Percentiles rank a stretch among this genome's conserved stretches.
Evolutionary conservation across 495 filamentous ascomycete genomes (phyloP).

Genomic region (Echria macrotheca): DNA sequence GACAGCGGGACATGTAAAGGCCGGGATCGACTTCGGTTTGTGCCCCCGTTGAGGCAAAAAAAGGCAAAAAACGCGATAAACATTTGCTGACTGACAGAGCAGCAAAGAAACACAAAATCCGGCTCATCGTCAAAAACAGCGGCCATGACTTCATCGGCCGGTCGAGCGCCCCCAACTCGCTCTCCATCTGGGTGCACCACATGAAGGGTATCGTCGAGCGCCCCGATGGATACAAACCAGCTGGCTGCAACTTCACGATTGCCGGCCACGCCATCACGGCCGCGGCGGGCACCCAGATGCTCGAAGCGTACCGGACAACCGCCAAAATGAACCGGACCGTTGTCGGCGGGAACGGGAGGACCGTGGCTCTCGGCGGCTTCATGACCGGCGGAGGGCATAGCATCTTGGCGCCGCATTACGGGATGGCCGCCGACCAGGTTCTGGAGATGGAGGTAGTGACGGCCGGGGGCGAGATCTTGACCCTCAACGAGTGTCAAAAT

Average conservation of each 20-base stretch:
- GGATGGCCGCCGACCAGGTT: conserved; percentile 56
- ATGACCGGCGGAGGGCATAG: conserved; percentile 56
- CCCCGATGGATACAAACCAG: conserved; percentile 22
- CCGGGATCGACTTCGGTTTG: conserved; percentile 37
- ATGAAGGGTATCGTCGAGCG: conserved; percentile 35
- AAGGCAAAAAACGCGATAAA: too few species aligned
- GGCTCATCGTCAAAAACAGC: conserved; percentile 57
- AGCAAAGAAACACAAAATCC: conserved; percentile 45
- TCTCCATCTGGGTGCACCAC: conserved; percentile 45
- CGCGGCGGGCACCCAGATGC: conserved; percentile 31
- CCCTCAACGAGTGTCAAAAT: conserved; percentile 47
- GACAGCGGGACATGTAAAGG: conserved; percentile 32
- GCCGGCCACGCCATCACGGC: conserved; percentile 28
- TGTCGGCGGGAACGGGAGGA: conserved; percentile 26
- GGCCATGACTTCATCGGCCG: conserved; percentile 55
- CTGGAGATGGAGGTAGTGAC: conserved; percentile 57
- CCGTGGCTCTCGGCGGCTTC: conserved; percentile 44
- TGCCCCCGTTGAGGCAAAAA: too few species aligned
- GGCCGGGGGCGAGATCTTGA: conserved; percentile 43
- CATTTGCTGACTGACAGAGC: too few species aligned
- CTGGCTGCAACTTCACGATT: conserved; percentile 8
- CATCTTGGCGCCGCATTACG: conserved; percentile 46
- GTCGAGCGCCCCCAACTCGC: conserved; percentile 36
- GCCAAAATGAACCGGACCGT: conserved; percentile 25
- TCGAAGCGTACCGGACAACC: conserved; percentile 22